Percentiles rank a stretch among this genome's conserved stretches.
Conservation (phyloP, 805 yeast genomes). For the Kodamaea kaohsiungensis region DNA sequence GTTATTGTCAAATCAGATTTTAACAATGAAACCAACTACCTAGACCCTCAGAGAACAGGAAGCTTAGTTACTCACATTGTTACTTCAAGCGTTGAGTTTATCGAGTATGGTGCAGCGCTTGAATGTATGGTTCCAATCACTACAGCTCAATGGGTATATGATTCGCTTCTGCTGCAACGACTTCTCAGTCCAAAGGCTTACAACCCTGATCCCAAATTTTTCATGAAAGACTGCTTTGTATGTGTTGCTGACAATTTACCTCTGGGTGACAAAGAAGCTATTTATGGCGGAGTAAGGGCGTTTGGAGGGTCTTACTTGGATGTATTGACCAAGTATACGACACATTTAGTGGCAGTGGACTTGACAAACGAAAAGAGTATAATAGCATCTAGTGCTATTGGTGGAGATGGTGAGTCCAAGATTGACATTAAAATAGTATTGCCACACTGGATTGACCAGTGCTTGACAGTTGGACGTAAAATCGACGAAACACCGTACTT, state of each 20-base stretch:
- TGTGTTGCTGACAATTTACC: constrained; percentile 60
- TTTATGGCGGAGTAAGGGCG: constrained; percentile 65
- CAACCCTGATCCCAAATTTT: constrained; percentile 69
- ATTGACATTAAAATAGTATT: constrained; percentile 58
- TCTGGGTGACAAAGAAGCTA: constrained; percentile 61
- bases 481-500: constrained; percentile 57
- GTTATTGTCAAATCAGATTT: constrained; percentile 21
- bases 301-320: constrained; percentile 78
- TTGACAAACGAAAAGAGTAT: constrained; percentile 57
- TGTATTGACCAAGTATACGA: constrained; percentile 64
- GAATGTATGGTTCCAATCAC: constrained; percentile 66
- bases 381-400: constrained; percentile 46
- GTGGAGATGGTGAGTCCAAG: constrained; percentile 8
- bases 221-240: constrained; percentile 62
- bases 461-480: constrained; percentile 52
- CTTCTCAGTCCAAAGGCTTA: constrained; percentile 56
- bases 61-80: constrained; percentile 48
- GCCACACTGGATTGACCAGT: constrained; percentile 80
- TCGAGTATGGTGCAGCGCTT: constrained; percentile 48
- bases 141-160: constrained; percentile 58
- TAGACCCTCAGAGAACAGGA: constrained; percentile 8
- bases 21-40: constrained; percentile 19
- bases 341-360: constrained; percentile 70
- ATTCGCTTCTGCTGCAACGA: constrained; percentile 42
- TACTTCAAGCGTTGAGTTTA: constrained; percentile 52